Base-by-base conservation (phyloP, 331 rosid genomes). In the Dryas integrifolia region DNA sequence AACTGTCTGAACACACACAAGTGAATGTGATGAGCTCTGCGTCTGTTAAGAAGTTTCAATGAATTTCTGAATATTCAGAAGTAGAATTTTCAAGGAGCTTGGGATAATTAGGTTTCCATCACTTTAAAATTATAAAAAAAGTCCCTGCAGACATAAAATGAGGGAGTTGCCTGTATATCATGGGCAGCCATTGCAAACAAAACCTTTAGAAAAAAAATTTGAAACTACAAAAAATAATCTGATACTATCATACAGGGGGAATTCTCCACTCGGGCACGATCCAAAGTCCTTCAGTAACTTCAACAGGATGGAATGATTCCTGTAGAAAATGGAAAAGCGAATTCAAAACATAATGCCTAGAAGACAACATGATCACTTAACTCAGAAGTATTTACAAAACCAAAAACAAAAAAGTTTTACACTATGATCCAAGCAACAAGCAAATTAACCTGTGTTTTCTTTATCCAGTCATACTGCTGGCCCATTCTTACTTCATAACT, bases 191-290 rank as follows among this genome's bases (percentile, higher is more conserved):
- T 47, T 13, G 67, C 63, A 30, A 46, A 65, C 39, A 63, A 72
- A 70, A 13, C 18, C 53, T 43, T 69, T 9, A 18, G 5, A 44
- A 67, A 35, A 47, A 38, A 13, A 58, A 58, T 67, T 40, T 50
- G 51, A 16, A 43, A 72, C 49, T 11, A 49, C 41, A 13, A 50
- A 61, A 16, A 44, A 3, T 13, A 14, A 35, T 51, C 11, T 12
- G 39, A 80, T 70, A 84, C 55, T 44, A 82, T 63, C 92, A 64
- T 88, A 91, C 98, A 46, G 86, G 91, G 49, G 98, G 92, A 67
- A 82, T 82, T 65, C 51, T 89, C 98, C 97, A 91, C 81, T 86
- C 67, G 3, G 97, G 98, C 64, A 91, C 96, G 52, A 89, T 87
- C 97, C 98, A 94, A 67, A 94, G 82, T 72, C 92, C 90, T 81